Evolutionary conservation across 2,329 filamentous ascomycete species (phyloP).

Genomic region (Microascus cirrosus): DNA sequence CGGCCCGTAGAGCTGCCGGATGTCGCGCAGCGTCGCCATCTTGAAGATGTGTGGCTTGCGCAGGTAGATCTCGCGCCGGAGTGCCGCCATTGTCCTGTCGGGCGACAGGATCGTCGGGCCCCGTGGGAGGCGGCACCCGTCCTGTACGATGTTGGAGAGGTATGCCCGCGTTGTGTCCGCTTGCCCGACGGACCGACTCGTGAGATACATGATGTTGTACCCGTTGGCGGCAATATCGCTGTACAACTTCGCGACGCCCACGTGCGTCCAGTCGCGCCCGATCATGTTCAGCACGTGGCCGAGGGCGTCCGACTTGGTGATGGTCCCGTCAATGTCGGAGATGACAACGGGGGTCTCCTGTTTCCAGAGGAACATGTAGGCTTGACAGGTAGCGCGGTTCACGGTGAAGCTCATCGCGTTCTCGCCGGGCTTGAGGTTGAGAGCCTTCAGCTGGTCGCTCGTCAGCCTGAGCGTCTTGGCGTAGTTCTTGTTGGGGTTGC

Average conservation of each 20-base stretch:
- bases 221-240: constrained; percentile 91
- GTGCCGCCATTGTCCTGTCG: constrained; percentile 85
- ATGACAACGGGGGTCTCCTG: constrained; percentile 90
- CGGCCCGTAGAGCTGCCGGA: constrained; percentile 73
- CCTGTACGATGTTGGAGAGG: constrained; percentile 79
- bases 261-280: constrained; percentile 94
- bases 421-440: constrained; percentile 72
- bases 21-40: constrained; percentile 95
- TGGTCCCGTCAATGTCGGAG: constrained; percentile 96
- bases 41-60: constrained; percentile 98
- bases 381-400: constrained; percentile 83
- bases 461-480: constrained; percentile 93
- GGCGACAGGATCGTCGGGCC: constrained; percentile 93
- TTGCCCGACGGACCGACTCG: constrained; percentile 85
- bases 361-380: constrained; percentile 89
- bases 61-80: constrained; percentile 86
- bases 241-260: constrained; percentile 93
- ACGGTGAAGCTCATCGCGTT: constrained; percentile 96
- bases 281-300: constrained; percentile 96
- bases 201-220: constrained; percentile 98
- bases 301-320: constrained; percentile 91
- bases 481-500: constrained; percentile 75
- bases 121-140: constrained; percentile 72
- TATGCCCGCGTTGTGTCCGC: constrained; percentile 86
- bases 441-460: constrained; percentile 83